A percentile compares a stretch with the other conserved stretches of the same genome.
Conservation (phyloP, 331 rosid species). For the Arachis monticola region DNA sequence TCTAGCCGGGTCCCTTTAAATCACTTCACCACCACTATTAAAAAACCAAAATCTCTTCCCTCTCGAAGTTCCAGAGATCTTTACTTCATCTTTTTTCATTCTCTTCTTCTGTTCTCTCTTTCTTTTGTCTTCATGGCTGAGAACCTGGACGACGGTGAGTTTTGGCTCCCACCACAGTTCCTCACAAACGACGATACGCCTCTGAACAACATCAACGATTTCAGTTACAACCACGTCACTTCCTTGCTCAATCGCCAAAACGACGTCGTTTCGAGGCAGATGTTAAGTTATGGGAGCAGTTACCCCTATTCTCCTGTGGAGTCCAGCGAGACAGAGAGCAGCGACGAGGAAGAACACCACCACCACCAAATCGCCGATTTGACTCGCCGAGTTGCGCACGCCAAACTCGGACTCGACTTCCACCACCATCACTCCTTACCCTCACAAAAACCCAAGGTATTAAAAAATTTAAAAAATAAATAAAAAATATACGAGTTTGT, state of each 20-base stretch:
- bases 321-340: constrained; percentile 79
- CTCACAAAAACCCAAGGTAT: constrained; percentile 48
- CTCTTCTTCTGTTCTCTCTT: background rate
- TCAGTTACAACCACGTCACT: background rate
- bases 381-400: constrained; percentile 58
- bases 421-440: background rate
- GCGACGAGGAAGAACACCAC: constrained; percentile 62
- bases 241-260: background rate
- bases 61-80: background rate
- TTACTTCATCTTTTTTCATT: background rate
- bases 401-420: constrained; percentile 50
- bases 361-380: constrained; percentile 51
- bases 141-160: constrained; percentile 65
- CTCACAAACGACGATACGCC: constrained; percentile 51
- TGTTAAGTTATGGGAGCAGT: constrained; percentile 34
- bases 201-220: background rate
- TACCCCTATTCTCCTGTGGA: constrained; percentile 55
- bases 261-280: constrained; percentile 20
- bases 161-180: constrained; percentile 78
- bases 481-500: background rate
- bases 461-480: background rate
- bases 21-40: background rate
- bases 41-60: background rate
- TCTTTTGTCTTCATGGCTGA: constrained; percentile 47
- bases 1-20: background rate